Percentiles rank a stretch among this genome's conserved stretches.
Conservation (phyloP, 164 flowering plant genomes). For the Stephania japonica region DNA sequence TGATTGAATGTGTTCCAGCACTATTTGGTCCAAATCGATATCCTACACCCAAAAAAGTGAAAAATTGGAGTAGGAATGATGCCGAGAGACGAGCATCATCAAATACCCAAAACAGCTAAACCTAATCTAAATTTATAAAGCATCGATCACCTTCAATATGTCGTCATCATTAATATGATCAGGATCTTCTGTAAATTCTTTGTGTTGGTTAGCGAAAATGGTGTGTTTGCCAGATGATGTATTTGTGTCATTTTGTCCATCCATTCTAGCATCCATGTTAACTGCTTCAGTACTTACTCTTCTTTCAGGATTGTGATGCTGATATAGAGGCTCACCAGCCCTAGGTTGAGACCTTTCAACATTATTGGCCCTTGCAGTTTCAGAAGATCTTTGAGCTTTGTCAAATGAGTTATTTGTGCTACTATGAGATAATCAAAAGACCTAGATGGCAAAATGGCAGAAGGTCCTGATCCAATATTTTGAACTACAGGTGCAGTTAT, state of each 20-base stretch:
- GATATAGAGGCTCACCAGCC: constrained; percentile 19
- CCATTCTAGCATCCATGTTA: constrained; percentile 11
- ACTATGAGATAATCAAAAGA: constrained; percentile 13
- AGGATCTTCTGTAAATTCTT: constrained; percentile 18
- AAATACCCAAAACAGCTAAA: neutral
- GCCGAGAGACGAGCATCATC: neutral
- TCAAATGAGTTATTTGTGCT: constrained; percentile 28
- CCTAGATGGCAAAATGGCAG: constrained; percentile 5
- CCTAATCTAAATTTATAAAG: neutral
- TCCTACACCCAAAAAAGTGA: constrained; percentile 37
- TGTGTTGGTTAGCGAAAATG: constrained; percentile 13
- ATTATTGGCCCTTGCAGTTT: constrained; percentile 10
- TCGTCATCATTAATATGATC: constrained; percentile 63
- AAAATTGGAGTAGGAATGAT: neutral
- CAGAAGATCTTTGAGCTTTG: constrained; percentile 9
- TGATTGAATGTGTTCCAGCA: constrained; percentile 69
- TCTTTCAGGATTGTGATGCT: constrained; percentile 12
- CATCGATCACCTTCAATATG: constrained; percentile 63
- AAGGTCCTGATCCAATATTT: constrained; percentile 15
- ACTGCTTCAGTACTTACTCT: constrained; percentile 18
- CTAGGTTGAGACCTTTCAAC: constrained; percentile 18
- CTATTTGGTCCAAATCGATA: constrained; percentile 90
- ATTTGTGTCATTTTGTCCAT: constrained; percentile 14
- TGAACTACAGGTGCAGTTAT: constrained; percentile 39
- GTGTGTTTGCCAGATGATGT: constrained; percentile 16